Base-by-base conservation (phyloP, 192 early-diverging fungal species). In the Coemansia sp. region DNA sequence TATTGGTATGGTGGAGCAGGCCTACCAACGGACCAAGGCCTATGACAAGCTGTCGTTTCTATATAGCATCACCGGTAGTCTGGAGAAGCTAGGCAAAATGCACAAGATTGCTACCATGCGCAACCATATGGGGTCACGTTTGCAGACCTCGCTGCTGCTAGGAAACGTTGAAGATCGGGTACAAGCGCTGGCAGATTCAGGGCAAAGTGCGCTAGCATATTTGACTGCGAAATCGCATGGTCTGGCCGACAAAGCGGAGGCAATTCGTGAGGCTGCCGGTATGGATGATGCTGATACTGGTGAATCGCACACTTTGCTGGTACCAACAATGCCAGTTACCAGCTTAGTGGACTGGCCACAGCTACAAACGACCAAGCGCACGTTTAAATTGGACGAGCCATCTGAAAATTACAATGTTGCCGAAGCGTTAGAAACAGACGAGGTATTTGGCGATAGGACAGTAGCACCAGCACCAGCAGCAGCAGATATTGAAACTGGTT, bases 31-130 rank as follows among this genome's bases (percentile, higher is more conserved):
- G 39, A 80, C 86, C 35, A 90, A 94, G 74, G 90, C 91, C 65
- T 94, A 89, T 75, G 93, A 97, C 68, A 79, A 87, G 16, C 86
- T 99, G 41, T 96, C 95, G 8, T 96, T 99, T 82, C 79, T 97
- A 50, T 99, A 99, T 73, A 79, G 95, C 40, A 84, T 90, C 52
- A 94, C 90, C 8, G 97, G 97, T 26, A 94, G 93, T 69, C 71
- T 69, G 1, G 93, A 96, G 18, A 97, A 99, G 75, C 75, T 97
- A 49, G 82, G 74, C 53, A 94, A 92, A 80, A 96, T 97, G 94
- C 81, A 92, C 51, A 93, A 93, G 77, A 96, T 97, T 66, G 87
- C 95, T 1, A 86, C 93, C 61, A 81, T 87, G 40, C 82, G 91
- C 26, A 85, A 87, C 26, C 90, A 97, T 64, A 59, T 79, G 49